A percentile compares a stretch with the other conserved stretches of the same genome.
phyloP scores from a whole-genome alignment of 441 rosid species.

The Corymbia citriodora region DNA sequence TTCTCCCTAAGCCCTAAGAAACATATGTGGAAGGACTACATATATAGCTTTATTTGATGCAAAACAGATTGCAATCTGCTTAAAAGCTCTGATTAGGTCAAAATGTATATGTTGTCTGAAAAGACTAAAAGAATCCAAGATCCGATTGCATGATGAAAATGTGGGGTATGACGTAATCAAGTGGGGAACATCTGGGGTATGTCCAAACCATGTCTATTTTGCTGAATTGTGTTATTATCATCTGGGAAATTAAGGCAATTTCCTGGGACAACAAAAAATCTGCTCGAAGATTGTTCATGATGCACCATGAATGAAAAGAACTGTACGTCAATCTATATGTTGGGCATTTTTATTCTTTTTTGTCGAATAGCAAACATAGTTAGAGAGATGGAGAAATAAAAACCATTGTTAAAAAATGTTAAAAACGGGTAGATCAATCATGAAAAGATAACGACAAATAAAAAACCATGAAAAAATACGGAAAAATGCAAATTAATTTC shows the following conservation, averaged over 20 bases:
- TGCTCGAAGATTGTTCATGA: not conserved
- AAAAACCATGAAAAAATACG: not conserved
- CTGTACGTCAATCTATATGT: not conserved
- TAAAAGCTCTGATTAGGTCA: not conserved
- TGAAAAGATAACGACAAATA: not conserved
- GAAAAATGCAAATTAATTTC: not conserved
- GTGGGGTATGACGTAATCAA: not conserved
- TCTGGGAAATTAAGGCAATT: not conserved
- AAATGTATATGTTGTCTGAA: not conserved
- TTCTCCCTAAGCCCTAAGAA: not conserved
- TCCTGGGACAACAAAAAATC: not conserved
- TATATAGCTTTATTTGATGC: not conserved
- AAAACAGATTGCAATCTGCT: not conserved
- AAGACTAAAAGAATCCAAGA: not conserved
- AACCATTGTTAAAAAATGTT: not conserved
- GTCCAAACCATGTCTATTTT: not conserved
- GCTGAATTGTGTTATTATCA: not conserved
- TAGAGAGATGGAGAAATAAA: not conserved
- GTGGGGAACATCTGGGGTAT: not conserved
- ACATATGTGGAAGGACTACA: not conserved
- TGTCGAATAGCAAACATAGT: not conserved
- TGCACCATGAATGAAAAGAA: not conserved
- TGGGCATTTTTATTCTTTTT: not conserved
- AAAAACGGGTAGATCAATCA: not conserved
- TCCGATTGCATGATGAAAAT: not conserved